phyloP scores from a whole-genome alignment of 192 early-diverging fungal species.

The Backusella sp. region DNA sequence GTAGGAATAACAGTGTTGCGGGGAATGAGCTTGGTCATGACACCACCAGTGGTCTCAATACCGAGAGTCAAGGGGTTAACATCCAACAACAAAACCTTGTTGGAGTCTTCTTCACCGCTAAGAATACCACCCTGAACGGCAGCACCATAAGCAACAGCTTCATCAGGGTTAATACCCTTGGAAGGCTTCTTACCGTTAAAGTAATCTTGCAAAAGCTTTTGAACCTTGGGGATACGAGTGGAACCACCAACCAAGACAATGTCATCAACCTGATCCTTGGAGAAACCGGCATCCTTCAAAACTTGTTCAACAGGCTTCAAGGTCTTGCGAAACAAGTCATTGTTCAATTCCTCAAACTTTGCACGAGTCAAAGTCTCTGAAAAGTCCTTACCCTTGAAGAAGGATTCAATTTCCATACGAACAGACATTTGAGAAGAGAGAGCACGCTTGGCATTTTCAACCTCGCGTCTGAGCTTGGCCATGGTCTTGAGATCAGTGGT shows the following conservation, averaged over 20 bases:
- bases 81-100: slow-evolving; percentile 81
- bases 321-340: slow-evolving; percentile 87
- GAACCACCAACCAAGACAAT: slow-evolving; percentile 98
- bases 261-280: slow-evolving; percentile 88
- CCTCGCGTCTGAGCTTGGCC: slow-evolving; percentile 91
- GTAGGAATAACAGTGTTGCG: slow-evolving; percentile 94
- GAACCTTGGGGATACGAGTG: slow-evolving; percentile 98
- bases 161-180: slow-evolving; percentile 98
- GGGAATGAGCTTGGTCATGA: slow-evolving; percentile 94
- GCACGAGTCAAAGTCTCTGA: slow-evolving; percentile 89
- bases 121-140: slow-evolving; percentile 95
- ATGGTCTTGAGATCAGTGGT: slow-evolving; percentile 79
- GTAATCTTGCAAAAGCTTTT: slow-evolving; percentile 88
- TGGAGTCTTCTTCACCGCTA: slow-evolving; percentile 64
- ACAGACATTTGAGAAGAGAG: slow-evolving; percentile 88
- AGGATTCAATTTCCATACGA: slow-evolving; percentile 88
- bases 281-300: slow-evolving; percentile 82
- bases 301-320: slow-evolving; percentile 88
- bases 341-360: slow-evolving; percentile 93
- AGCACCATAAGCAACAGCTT: slow-evolving; percentile 98
- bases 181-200: slow-evolving; percentile 96
- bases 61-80: slow-evolving; percentile 96
- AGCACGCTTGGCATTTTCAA: slow-evolving; percentile 87
- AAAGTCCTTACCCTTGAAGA: slow-evolving; percentile 80
- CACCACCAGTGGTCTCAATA: slow-evolving; percentile 97